A percentile compares a stretch with the other conserved stretches of the same genome.
These are phyloP conservation scores for Mollisiaceae sp. DNA, from an alignment of 2,329 filamentous ascomycete species.

Conservation along the genomic window DNA sequence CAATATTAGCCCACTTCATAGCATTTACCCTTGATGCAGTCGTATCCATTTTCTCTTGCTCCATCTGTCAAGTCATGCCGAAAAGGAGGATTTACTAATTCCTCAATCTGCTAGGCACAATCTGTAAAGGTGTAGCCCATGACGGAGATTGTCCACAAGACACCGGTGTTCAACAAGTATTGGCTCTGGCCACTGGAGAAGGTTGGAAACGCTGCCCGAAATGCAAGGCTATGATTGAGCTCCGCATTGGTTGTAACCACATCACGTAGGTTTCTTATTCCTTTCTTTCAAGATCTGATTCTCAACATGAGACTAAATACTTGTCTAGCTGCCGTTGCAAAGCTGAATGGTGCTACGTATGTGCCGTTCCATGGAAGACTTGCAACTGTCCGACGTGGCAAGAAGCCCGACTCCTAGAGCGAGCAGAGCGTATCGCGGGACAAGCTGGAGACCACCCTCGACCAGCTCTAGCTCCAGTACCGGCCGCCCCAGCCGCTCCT, in stretches of 20 bases:
- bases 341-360: conserved; percentile 1
- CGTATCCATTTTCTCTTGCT: too few relatives aligned
- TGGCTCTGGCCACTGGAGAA: conserved; percentile 44
- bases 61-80: too few relatives aligned
- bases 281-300: not conserved
- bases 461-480: not conserved
- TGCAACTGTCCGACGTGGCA: not conserved
- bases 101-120: not conserved
- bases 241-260: conserved; percentile 57
- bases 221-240: conserved; percentile 50
- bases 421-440: not conserved
- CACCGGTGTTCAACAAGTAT: conserved; percentile 40
- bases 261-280: conserved; percentile 51
- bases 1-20: too few relatives aligned
- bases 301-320: not conserved
- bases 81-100: too few relatives aligned
- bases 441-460: not conserved
- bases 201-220: conserved; percentile 55
- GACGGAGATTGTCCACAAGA: conserved; percentile 53
- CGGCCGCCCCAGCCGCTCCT: not conserved
- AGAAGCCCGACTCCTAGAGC: not conserved
- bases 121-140: conserved; percentile 43
- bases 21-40: too few relatives aligned
- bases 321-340: conserved; percentile 49
- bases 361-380: not conserved